These are phyloP conservation scores for Trametes pubescens DNA, from an alignment of 1,284 basidiomycete species.

Conservation along the genomic window DNA sequence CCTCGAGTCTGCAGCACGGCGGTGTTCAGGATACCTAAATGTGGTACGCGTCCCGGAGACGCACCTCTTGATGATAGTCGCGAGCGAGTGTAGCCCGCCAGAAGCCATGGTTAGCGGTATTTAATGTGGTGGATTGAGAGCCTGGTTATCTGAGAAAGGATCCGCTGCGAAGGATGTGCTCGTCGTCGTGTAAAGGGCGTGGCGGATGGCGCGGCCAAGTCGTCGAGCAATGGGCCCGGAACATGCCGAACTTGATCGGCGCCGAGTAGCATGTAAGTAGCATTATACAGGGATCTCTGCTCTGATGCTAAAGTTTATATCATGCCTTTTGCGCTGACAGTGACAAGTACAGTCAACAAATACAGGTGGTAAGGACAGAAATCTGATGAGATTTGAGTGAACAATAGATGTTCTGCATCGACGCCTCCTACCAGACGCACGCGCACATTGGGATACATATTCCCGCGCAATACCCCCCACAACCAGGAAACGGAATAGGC, in stretches of 20 bases:
- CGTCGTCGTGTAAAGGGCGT: conserved; percentile 25
- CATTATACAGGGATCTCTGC: not conserved
- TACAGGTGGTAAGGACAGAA: too few species aligned
- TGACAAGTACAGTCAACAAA: too few species aligned
- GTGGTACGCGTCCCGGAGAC: conserved; percentile 34
- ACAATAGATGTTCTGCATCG: too few species aligned
- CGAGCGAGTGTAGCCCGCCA: conserved; percentile 70
- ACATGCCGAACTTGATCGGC: conserved; percentile 26
- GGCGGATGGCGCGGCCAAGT: conserved; percentile 20
- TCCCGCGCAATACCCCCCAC: too few species aligned
- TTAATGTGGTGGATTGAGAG: conserved; percentile 17
- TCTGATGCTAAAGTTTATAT: too few species aligned
- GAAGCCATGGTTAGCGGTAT: conserved; percentile 36
- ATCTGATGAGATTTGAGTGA: too few species aligned
- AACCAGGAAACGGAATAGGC: too few species aligned
- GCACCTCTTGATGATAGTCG: conserved; percentile 86
- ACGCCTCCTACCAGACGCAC: too few species aligned
- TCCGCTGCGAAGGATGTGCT: conserved; percentile 8
- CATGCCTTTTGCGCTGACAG: too few species aligned
- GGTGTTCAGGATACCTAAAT: conserved; percentile 15
- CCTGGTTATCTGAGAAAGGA: not conserved
- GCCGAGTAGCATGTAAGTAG: not conserved
- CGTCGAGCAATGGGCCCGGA: conserved; percentile 22
- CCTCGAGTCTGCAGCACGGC: conserved; percentile 72
- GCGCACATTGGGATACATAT: too few species aligned